Conservation (phyloP, 2,329 filamentous ascomycete species). For the Alternaria triticina region DNA sequence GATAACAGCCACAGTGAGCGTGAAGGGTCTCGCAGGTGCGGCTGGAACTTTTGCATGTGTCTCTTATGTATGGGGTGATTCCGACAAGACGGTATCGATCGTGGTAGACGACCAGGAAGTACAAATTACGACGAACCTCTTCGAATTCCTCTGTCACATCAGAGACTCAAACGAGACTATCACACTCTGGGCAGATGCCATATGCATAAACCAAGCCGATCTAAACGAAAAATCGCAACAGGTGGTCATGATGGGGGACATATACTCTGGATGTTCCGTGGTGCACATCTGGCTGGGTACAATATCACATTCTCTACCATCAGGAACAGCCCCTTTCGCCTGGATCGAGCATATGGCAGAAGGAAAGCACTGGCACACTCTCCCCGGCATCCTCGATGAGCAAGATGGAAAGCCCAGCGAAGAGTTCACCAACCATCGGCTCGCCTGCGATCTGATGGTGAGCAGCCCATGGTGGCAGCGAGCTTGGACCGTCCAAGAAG, state of each 20-base stretch:
- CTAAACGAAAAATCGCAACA: not conserved
- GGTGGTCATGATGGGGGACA: not conserved
- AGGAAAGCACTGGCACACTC: not conserved
- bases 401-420: not conserved
- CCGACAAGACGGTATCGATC: not conserved
- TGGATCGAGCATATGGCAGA: not conserved
- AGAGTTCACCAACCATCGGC: not conserved
- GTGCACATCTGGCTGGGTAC: not conserved
- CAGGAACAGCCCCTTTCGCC: not conserved
- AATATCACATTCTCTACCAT: not conserved
- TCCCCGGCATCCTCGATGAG: not conserved
- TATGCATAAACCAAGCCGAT: not conserved
- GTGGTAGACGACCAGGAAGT: not conserved
- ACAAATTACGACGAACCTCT: not conserved
- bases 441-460: not conserved
- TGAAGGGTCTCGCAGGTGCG: not conserved
- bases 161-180: not conserved
- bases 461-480: not conserved
- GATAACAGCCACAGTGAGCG: not conserved
- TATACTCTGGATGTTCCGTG: not conserved
- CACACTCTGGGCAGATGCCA: not conserved
- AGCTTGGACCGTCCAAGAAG: constrained; percentile 2
- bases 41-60: not conserved
- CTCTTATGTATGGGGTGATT: constrained; percentile 8
- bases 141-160: not conserved